A percentile compares a stretch with the other conserved stretches of the same genome.
Evolutionary conservation across 164 flowering plant genomes (phyloP).

Genomic region (Magnolia sinica): DNA sequence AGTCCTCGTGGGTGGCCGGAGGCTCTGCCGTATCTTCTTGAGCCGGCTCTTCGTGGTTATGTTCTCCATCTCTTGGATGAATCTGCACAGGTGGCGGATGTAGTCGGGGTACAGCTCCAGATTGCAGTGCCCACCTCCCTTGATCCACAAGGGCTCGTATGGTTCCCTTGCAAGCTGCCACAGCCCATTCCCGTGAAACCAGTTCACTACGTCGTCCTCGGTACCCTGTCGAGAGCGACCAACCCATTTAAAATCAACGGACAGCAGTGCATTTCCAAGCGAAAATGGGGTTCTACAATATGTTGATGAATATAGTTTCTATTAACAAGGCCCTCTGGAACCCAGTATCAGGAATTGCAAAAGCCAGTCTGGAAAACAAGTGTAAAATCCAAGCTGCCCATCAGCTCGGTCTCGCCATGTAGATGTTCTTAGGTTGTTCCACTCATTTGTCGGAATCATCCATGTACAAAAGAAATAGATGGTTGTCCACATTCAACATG

Average conservation of each 20-base stretch:
- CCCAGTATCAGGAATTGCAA: neutral
- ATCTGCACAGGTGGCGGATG: conserved; percentile 73
- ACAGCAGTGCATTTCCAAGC: neutral
- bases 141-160: conserved; percentile 91
- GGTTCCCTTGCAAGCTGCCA: conserved; percentile 85
- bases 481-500: too few species aligned
- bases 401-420: neutral
- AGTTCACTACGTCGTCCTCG: conserved; percentile 91
- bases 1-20: conserved; percentile 21
- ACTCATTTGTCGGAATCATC: neutral
- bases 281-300: neutral
- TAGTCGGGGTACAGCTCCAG: conserved; percentile 93
- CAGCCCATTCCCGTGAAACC: conserved; percentile 78
- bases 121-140: conserved; percentile 98
- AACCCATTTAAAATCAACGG: neutral
- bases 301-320: neutral
- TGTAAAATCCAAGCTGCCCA: neutral
- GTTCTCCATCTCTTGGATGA: conserved; percentile 79
- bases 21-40: conserved; percentile 51
- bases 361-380: neutral
- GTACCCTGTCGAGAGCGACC: conserved; percentile 58
- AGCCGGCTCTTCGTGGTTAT: conserved; percentile 59
- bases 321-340: neutral
- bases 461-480: too few species aligned
- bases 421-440: neutral